A percentile compares a stretch with the other conserved stretches of the same genome.
Evolutionary conservation across 352 stramenopile species (phyloP).

Genomic region (Globisporangium emineosum): DNA sequence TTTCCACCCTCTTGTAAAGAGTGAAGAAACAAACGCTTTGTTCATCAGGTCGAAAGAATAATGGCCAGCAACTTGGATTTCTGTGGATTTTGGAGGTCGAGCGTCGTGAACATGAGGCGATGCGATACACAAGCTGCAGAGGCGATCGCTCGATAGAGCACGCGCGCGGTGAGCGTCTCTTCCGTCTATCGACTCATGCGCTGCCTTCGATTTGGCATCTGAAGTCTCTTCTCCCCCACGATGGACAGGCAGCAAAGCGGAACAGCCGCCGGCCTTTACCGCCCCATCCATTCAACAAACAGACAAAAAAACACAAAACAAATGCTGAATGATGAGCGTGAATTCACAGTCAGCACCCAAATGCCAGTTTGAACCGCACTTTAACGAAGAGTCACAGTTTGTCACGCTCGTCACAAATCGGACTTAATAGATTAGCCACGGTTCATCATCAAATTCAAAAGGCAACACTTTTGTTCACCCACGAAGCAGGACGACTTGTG

Average conservation of each 20-base stretch:
- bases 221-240: constrained; percentile 6
- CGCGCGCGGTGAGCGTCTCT: neutral
- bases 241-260: neutral
- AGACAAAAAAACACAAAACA: neutral
- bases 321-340: neutral
- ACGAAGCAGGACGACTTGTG: neutral
- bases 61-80: neutral
- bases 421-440: neutral
- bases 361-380: neutral
- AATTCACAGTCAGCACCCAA: neutral
- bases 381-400: neutral
- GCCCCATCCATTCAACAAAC: constrained; percentile 3
- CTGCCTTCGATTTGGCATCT: neutral
- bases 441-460: neutral
- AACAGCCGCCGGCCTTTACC: too few relatives aligned
- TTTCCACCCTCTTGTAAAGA: neutral
- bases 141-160: neutral
- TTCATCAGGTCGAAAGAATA: constrained; percentile 1
- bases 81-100: neutral
- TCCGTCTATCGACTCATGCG: neutral
- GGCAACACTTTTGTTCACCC: neutral
- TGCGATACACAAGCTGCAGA: neutral
- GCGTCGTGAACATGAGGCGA: neutral
- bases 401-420: neutral
- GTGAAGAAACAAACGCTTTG: too few relatives aligned